Conservation (phyloP, 31 red algal genomes). For the Porphyra umbilicalis region DNA sequence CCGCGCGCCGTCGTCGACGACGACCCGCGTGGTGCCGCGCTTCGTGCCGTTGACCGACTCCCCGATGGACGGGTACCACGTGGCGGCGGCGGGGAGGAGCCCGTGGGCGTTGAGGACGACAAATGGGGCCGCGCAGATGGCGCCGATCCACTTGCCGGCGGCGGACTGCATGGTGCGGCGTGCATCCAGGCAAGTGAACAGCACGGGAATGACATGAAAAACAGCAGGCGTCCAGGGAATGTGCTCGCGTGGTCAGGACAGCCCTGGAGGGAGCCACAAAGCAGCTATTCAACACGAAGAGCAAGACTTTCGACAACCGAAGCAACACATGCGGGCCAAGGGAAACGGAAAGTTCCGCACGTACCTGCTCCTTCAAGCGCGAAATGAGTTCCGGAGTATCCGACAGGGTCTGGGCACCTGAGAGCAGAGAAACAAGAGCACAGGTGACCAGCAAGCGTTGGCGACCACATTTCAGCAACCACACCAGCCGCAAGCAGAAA, state of each 20-base stretch:
- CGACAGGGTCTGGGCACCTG: background rate
- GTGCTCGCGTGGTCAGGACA: too few relatives aligned
- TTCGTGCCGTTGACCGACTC: background rate
- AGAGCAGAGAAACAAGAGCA: background rate
- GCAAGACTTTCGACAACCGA: too few relatives aligned
- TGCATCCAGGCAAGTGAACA: too few relatives aligned
- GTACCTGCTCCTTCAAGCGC: background rate
- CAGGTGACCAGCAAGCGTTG: background rate
- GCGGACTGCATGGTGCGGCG: too few relatives aligned
- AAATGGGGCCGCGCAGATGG: slow-evolving; percentile 41
- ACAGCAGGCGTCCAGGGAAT: too few relatives aligned
- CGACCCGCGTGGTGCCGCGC: background rate
- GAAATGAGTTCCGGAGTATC: background rate
- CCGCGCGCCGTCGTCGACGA: background rate
- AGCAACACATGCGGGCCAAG: too few relatives aligned
- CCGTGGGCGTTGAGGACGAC: slow-evolving; percentile 25
- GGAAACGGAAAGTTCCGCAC: too few relatives aligned
- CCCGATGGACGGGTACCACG: slow-evolving; percentile 20
- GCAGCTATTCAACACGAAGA: too few relatives aligned
- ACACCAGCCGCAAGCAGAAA: background rate
- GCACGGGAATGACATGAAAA: too few relatives aligned
- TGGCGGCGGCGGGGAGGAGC: slow-evolving; percentile 16
- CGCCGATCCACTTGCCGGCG: slow-evolving; percentile 17
- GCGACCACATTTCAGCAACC: background rate
- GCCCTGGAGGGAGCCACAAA: too few relatives aligned